A percentile compares a stretch with the other conserved stretches of the same genome.
phyloP scores from a whole-genome alignment of 352 stramenopile species.

The Globisporangium megalacanthum region DNA sequence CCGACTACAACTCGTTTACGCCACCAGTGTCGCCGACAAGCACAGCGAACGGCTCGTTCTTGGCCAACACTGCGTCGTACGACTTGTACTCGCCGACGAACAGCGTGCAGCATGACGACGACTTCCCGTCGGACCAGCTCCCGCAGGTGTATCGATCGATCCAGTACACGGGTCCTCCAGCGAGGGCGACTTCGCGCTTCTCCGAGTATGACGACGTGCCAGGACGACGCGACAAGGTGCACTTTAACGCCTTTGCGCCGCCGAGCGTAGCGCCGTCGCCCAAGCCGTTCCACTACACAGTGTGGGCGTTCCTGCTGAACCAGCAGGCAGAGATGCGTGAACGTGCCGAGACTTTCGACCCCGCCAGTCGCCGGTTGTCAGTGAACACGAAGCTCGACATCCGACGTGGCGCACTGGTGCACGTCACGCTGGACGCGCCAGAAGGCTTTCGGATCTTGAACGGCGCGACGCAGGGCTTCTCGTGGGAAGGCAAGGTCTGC shows the following conservation, averaged over 20 bases:
- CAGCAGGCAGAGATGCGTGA: slow-evolving; percentile 69
- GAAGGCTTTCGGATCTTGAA: slow-evolving; percentile 59
- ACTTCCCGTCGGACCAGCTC: slow-evolving; percentile 68
- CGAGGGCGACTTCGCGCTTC: slow-evolving; percentile 11
- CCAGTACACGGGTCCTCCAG: slow-evolving; percentile 28
- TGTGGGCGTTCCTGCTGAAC: slow-evolving; percentile 73
- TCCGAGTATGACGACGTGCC: slow-evolving; percentile 38
- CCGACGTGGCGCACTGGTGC: slow-evolving; percentile 64
- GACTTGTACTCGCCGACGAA: slow-evolving; percentile 49
- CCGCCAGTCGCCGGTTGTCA: slow-evolving; percentile 34
- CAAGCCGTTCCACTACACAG: slow-evolving; percentile 62
- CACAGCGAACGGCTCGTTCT: slow-evolving; percentile 20
- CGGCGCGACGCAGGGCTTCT: slow-evolving; percentile 56
- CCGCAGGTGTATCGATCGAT: slow-evolving; percentile 75
- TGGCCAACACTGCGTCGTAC: slow-evolving; percentile 22
- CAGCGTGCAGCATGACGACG: slow-evolving; percentile 39
- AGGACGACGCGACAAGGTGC: slow-evolving; percentile 56
- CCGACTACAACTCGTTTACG: slow-evolving; percentile 44
- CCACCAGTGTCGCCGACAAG: slow-evolving; percentile 28
- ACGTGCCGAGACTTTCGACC: slow-evolving; percentile 30
- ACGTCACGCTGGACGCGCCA: slow-evolving; percentile 64
- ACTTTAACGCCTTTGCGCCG: slow-evolving; percentile 73
- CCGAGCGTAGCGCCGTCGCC: slow-evolving; percentile 46
- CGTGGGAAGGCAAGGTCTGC: slow-evolving; percentile 66
- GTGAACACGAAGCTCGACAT: slow-evolving; percentile 63